Evolutionary conservation across 2,329 filamentous ascomycete genomes (phyloP).

Genomic region (Neurospora crassa): DNA sequence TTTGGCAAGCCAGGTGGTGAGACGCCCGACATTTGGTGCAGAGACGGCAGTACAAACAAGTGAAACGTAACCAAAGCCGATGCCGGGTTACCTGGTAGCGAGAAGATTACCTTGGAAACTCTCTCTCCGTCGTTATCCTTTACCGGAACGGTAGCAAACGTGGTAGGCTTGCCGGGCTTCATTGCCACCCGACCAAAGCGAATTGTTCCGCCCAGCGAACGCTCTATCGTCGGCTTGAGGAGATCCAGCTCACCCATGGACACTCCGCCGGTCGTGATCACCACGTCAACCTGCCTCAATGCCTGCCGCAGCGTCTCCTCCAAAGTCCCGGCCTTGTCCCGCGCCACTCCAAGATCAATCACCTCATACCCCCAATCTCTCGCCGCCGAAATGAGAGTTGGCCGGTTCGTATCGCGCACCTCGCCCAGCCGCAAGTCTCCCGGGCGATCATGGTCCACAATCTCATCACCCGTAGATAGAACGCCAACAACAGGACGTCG

Average conservation of each 20-base stretch:
- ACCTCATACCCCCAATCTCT: constrained; percentile 66
- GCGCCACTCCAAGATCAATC: constrained; percentile 78
- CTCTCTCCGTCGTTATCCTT: constrained; percentile 50
- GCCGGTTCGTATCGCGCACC: constrained; percentile 88
- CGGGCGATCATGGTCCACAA: constrained; percentile 62
- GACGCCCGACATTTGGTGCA: constrained; percentile 69
- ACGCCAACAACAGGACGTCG: constrained; percentile 72
- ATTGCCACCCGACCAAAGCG: constrained; percentile 94
- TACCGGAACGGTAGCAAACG: constrained; percentile 78
- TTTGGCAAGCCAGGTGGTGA: constrained; percentile 58
- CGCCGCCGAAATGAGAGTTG: constrained; percentile 73
- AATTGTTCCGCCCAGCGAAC: constrained; percentile 79
- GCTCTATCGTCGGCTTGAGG: constrained; percentile 91
- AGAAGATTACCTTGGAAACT: constrained; percentile 67
- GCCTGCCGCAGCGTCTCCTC: constrained; percentile 70
- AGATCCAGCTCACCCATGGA: constrained; percentile 98
- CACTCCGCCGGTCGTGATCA: constrained; percentile 89
- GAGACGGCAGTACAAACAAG: constrained; percentile 80
- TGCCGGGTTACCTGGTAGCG: constrained; percentile 87
- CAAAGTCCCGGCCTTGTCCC: constrained; percentile 61
- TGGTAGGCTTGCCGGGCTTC: constrained; percentile 98
- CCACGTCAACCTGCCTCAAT: constrained; percentile 64
- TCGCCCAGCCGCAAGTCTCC: constrained; percentile 64
- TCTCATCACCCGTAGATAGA: constrained; percentile 89
- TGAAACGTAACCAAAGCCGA: constrained; percentile 89